A percentile compares a stretch with the other conserved stretches of the same genome.
Evolutionary conservation across 169 alveolate genomes (phyloP).

Genomic region (Pseudocohnilembus persalinus): DNA sequence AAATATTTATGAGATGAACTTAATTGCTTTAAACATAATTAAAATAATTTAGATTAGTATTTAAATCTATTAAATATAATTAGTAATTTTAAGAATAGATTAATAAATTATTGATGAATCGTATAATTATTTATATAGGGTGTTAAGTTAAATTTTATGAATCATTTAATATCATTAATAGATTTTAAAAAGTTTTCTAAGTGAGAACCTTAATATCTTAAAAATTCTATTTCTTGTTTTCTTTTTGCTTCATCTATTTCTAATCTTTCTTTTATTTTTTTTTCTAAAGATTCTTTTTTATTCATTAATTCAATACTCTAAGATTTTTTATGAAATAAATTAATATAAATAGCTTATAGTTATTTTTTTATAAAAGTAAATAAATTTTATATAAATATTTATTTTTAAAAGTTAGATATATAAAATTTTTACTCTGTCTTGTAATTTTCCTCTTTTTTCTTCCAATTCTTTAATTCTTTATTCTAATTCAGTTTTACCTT

Average conservation of each 20-base stretch:
- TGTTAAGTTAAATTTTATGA: too few species aligned
- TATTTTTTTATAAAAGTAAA: background rate
- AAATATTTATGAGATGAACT: too few species aligned
- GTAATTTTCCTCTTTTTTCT: constrained; percentile 54
- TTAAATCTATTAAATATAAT: too few species aligned
- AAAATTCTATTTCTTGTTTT: constrained; percentile 69
- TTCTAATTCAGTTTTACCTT: constrained; percentile 77
- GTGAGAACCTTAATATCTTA: constrained; percentile 69
- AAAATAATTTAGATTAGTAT: too few species aligned
- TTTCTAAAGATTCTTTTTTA: constrained; percentile 72
- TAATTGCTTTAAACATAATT: too few species aligned
- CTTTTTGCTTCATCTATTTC: constrained; percentile 76
- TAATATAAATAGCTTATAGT: background rate
- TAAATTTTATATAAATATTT: background rate
- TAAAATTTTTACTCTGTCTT: constrained; percentile 67
- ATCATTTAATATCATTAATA: background rate
- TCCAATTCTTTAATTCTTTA: constrained; percentile 66
- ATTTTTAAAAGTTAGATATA: background rate
- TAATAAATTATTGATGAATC: too few species aligned
- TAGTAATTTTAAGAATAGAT: too few species aligned
- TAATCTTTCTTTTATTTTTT: constrained; percentile 71
- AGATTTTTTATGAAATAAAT: background rate
- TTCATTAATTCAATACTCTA: constrained; percentile 61
- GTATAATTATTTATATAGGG: too few species aligned
- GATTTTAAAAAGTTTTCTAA: constrained; percentile 67